Percentiles rank a stretch among this genome's conserved stretches.
phyloP scores from a whole-genome alignment of 495 filamentous ascomycete genomes.

The Hypoxylon rickii region DNA sequence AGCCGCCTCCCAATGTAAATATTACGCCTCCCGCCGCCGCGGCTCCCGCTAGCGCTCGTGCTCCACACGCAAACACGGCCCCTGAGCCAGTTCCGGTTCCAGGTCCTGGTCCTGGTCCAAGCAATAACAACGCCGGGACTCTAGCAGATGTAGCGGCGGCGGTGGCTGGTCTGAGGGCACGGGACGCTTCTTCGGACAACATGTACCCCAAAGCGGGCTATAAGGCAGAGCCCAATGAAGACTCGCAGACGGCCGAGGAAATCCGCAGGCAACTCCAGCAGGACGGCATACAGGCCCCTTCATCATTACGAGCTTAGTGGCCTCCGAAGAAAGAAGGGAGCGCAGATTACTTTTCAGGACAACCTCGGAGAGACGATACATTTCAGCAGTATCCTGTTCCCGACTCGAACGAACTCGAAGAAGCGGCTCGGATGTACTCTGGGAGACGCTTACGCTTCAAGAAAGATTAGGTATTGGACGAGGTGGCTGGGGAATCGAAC shows the following conservation, averaged over 20 bases:
- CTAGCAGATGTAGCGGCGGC: constrained; percentile 40
- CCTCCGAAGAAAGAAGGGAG: constrained; percentile 3
- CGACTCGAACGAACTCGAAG: not conserved
- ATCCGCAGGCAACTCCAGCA: constrained; percentile 45
- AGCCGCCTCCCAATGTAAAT: constrained; percentile 64
- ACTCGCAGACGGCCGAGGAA: constrained; percentile 45
- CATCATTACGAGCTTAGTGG: constrained; percentile 35
- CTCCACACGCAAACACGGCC: constrained; percentile 30
- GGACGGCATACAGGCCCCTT: constrained; percentile 35
- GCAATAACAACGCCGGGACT: constrained; percentile 36
- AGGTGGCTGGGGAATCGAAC: constrained; percentile 2
- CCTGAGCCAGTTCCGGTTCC: constrained; percentile 1
- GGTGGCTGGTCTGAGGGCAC: constrained; percentile 34
- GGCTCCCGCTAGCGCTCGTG: constrained; percentile 46
- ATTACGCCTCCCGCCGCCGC: constrained; percentile 53
- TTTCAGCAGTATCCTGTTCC: constrained; percentile 1
- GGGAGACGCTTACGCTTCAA: no score
- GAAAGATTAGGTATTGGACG: no score
- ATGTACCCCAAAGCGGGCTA: constrained; percentile 31
- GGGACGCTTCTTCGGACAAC: constrained; percentile 29
- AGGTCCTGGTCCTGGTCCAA: constrained; percentile 1
- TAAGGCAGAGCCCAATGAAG: constrained; percentile 38
- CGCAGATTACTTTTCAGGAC: not conserved
- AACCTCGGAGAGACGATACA: not conserved
- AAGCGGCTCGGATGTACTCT: no score